A percentile compares a stretch with the other conserved stretches of the same genome.
phyloP scores from a whole-genome alignment of 441 rosid species.

The Erodium chrysanthum region DNA sequence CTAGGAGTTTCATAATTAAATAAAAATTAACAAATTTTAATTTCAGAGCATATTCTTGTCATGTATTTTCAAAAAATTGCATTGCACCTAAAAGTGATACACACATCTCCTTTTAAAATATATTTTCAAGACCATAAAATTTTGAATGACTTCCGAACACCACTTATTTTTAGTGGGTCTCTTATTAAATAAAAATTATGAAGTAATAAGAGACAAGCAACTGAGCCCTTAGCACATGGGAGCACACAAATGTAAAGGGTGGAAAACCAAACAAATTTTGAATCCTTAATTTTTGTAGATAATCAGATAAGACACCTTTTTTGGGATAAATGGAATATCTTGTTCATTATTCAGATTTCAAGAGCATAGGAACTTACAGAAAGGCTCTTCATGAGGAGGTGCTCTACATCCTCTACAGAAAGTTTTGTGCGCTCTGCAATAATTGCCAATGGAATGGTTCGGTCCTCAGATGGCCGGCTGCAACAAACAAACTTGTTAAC shows the following conservation, averaged over 20 bases:
- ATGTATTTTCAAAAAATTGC: neutral
- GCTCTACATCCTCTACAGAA: slow-evolving; percentile 77
- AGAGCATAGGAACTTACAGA: slow-evolving; percentile 47
- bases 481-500: slow-evolving; percentile 21
- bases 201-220: neutral
- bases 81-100: neutral
- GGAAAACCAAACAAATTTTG: neutral
- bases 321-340: neutral
- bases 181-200: neutral
- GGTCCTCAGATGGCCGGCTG: slow-evolving; percentile 90
- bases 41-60: neutral
- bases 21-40: neutral
- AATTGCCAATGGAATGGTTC: slow-evolving; percentile 68
- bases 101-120: neutral
- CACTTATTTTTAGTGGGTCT: neutral
- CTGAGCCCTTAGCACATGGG: neutral
- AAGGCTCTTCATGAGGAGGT: slow-evolving; percentile 89
- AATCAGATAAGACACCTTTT: neutral
- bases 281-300: neutral
- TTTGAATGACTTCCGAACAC: neutral
- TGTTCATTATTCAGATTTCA: neutral
- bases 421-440: slow-evolving; percentile 81
- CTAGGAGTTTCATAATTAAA: neutral
- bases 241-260: neutral
- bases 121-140: neutral